Base-by-base conservation (phyloP, 305 asterid genomes). In the Ilex paraguariensis region DNA sequence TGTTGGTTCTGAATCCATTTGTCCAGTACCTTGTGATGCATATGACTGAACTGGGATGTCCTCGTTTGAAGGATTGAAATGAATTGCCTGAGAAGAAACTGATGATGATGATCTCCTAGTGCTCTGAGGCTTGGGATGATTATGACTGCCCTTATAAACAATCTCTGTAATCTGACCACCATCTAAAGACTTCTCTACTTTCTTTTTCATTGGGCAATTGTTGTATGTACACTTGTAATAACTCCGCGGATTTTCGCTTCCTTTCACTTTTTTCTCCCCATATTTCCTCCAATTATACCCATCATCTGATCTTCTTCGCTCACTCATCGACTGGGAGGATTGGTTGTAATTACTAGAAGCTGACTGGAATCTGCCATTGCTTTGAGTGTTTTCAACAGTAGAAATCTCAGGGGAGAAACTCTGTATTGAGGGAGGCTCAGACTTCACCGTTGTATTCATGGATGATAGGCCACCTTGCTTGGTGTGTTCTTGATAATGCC, bases 251-350 rank as follows among this genome's bases (percentile, higher is more conserved):
- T 52, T 52, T 52, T 52, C 30, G 56, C 56, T 52, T 21, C 56
- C 56, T 52, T 52, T 52, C 56, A 52, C 56, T 17, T 52, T 21
- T 52, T 52, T 52, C 56, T 52, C 28, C 28, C 56, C 56, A 17
- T 52, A 52, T 52, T 52, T 52, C 31, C 56, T 52, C 56, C 56
- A 52, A 52, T 52, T 52, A 17, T 52, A 52, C 31, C 56, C 56
- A 17, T 52, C 56, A 6, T 52, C 56, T n/a, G 56, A 52, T 17
- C 56, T 16, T n/a, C 31, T 52, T 14, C n/a, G 28, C 11, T 52
- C 56, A 7, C 12, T 17, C 56, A 17, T 52, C 28, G 31, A 8
- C 56, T 52, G 28, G n/a, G 56, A 52, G 14, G 28, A 15, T 7
- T 52, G 56, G 31, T 52, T 52, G 56, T 52, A 52, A n/a, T 52